Evolutionary conservation across 2,329 filamentous ascomycete genomes (phyloP), one percentile per base, ranked within the genome.

Genomic region (Lecanoromycetidae sp.): DNA sequence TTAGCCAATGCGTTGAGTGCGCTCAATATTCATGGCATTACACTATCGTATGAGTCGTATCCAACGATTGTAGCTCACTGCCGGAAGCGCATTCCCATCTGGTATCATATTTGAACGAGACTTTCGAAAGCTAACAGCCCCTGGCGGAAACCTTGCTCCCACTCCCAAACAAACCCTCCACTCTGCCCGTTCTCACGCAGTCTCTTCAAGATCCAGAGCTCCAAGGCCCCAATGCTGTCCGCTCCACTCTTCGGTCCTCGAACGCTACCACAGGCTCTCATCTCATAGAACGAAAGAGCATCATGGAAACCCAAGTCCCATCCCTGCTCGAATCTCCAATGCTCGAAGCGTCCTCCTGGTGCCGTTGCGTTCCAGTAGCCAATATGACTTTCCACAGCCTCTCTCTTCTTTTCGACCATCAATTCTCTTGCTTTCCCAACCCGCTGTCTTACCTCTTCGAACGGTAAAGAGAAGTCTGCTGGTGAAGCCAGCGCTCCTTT

Each of bases 201-300:
- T 27, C 76, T 66, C 60, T 75, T 77, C 57, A 72, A 60, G 12
- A 71, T 59, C 76, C 76, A 79, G n/a, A 77, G 53, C 49, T 79
- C 75, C 33, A 76, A 51, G 57, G 69, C 71, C 6, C 75, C 75
- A 59, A 79, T 75, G 56, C 64, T 71, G 57, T 77, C 74, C 5
- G 52, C 58, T 27, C 56, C 55, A 15, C 47, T 44, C 1, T 66
- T 67, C 4, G 30, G 36, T 35, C 57, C 60, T 4, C 58, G 56
- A 15, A 67, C 46, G 2, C 56, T 54, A 1, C 59, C 57, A 36
- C 63, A 57, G 34, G 58, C 57, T 27, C 65, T 62, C 52, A 65
- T 64, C 2, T 63, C 61, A 50, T 75, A 76, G 57, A 79, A 79
- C 0, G 56, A 57, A 44, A 64, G 52, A 1, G 74, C 74, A 60